Percentiles rank a stretch among this genome's conserved stretches.
These are phyloP conservation scores for Trichoderma gracile DNA, from an alignment of 2,329 filamentous ascomycete genomes.

Conservation along the genomic window DNA sequence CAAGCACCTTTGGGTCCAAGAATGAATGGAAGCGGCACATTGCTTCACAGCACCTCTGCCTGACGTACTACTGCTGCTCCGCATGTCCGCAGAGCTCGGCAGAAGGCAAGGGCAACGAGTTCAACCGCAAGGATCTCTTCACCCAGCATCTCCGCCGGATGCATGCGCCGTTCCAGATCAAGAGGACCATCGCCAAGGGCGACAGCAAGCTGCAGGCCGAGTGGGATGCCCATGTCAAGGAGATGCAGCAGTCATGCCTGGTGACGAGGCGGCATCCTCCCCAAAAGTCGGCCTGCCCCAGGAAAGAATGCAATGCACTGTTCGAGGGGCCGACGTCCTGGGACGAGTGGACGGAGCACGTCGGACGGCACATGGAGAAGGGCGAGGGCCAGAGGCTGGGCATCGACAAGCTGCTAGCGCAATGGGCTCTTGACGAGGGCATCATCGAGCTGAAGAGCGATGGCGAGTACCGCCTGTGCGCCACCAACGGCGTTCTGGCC, in stretches of 20 bases:
- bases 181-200: constrained; percentile 57
- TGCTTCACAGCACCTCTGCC: constrained; percentile 79
- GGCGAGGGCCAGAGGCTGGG: constrained; percentile 59
- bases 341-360: constrained; percentile 91
- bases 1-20: constrained; percentile 83
- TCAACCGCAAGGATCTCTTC: constrained; percentile 95
- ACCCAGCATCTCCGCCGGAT: constrained; percentile 92
- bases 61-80: constrained; percentile 66
- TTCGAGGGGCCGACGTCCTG: constrained; percentile 76
- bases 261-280: constrained; percentile 69
- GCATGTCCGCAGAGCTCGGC: constrained; percentile 55
- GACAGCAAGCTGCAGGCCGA: constrained; percentile 61
- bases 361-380: constrained; percentile 85
- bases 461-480: constrained; percentile 56
- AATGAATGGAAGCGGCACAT: constrained; percentile 99
- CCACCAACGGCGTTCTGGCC: constrained; percentile 32
- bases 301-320: constrained; percentile 66
- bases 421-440: constrained; percentile 63
- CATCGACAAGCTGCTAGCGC: constrained; percentile 58
- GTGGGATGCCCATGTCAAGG: constrained; percentile 66
- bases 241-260: constrained; percentile 74
- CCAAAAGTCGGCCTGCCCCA: constrained; percentile 68
- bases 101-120: constrained; percentile 65
- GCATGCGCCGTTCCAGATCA: constrained; percentile 73
- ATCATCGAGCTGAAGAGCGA: constrained; percentile 61